phyloP scores from a whole-genome alignment of 1,284 basidiomycete genomes.

The Fomitopsis schrenkii region DNA sequence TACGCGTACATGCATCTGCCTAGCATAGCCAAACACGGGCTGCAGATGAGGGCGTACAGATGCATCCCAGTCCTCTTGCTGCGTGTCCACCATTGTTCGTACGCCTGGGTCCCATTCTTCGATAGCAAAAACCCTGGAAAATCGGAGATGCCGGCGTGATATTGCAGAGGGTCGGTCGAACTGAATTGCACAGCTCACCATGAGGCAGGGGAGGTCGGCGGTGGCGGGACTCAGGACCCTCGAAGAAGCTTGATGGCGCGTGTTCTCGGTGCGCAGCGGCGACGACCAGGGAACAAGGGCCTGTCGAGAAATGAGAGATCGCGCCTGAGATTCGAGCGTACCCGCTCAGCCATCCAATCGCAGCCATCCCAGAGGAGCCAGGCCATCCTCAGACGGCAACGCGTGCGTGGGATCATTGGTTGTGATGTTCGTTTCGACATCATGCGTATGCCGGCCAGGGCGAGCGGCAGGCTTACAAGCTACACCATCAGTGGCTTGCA shows the following conservation, averaged over 20 bases:
- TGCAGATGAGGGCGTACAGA: background rate
- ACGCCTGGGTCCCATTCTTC: background rate
- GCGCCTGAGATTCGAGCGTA: background rate
- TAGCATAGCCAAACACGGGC: background rate
- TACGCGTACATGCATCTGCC: background rate
- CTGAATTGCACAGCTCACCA: background rate
- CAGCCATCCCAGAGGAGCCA: background rate
- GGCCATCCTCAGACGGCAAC: background rate
- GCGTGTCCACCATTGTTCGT: background rate
- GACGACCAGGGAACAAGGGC: background rate
- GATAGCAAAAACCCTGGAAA: background rate
- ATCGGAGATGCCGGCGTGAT: background rate
- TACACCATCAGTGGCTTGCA: background rate
- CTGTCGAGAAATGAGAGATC: background rate
- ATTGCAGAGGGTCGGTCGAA: background rate
- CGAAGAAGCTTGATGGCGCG: background rate
- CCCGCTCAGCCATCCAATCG: background rate
- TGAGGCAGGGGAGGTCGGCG: background rate
- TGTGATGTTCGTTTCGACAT: background rate
- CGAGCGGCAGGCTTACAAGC: background rate
- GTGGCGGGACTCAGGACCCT: background rate
- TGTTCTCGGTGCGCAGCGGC: background rate
- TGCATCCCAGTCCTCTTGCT: background rate
- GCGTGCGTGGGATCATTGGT: background rate
- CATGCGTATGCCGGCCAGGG: background rate